phyloP scores from a whole-genome alignment of 106 monocot genomes.

The Cymbidium sinense region DNA sequence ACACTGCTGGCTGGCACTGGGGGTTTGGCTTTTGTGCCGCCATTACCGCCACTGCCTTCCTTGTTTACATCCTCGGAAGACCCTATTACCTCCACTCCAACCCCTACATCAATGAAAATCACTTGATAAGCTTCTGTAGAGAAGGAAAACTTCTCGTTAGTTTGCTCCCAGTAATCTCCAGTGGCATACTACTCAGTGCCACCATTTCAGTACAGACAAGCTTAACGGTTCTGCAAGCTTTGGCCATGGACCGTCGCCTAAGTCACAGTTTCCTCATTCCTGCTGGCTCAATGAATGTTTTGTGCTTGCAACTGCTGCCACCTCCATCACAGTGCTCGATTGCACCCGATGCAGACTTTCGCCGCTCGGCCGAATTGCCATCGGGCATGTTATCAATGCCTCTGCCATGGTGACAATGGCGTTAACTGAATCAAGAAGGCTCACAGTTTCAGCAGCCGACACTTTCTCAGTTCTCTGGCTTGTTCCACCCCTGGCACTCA shows the following conservation, averaged over 20 bases:
- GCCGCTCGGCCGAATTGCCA: background rate
- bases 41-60: background rate
- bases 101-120: background rate
- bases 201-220: background rate
- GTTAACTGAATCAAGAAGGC: background rate
- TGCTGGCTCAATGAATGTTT: background rate
- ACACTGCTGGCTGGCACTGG: slow-evolving; percentile 21
- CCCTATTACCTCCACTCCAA: slow-evolving; percentile 5
- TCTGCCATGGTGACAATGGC: slow-evolving; percentile 3
- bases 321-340: slow-evolving; percentile 10
- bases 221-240: slow-evolving; percentile 1
- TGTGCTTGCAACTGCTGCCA: background rate
- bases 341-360: background rate
- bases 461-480: slow-evolving; percentile 7
- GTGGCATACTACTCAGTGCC: background rate
- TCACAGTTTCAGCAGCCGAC: background rate
- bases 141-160: background rate
- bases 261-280: background rate
- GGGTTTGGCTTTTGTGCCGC: slow-evolving; percentile 9
- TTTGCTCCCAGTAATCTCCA: background rate
- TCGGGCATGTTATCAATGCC: background rate
- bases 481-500: background rate
- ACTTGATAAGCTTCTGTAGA: background rate
- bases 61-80: slow-evolving; percentile 2
- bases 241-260: slow-evolving; percentile 10